Evolutionary conservation across 208 protist species (phyloP), one percentile per base, ranked within the genome.

Genomic region (Willaertia magna): DNA sequence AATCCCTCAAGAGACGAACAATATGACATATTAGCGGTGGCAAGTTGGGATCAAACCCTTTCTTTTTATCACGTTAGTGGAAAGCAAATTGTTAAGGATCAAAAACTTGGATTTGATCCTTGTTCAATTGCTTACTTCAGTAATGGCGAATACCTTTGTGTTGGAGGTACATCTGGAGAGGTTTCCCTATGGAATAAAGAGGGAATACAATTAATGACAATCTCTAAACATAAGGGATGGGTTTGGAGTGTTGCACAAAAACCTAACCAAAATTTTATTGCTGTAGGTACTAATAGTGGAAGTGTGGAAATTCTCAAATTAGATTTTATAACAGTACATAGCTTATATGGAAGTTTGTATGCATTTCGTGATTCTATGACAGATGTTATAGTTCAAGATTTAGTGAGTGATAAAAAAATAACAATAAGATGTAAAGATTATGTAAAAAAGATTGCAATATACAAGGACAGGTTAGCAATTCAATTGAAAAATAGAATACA

Each of bases 361-460:
- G 95, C 97, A 16, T 97, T 92, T 86, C 92, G 97, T 48, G 95
- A 98, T 30, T 91, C 92, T 75, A 95, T 99, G 93, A 98, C 96
- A 44, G 93, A 98, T 79, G 94, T 98, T 26, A 89, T 98, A 18
- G 90, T 99, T 26, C 96, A 98, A 89, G 92, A 98, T 82, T 90
- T 98, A 76, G 92, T 93, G 11, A 87, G 94, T 2, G 94, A 96
- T 55, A 90, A 93, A 51, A 91, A 89, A 46, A 91, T 96, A 88
- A 87, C 89, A 39, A 96, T 98, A 86, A 92, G 92, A 61, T 98
- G 94, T 89, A 94, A 95, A 75, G 96, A 98, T 79, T 97, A 98
- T 86, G 94, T 98, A 46, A 92, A 92, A 30, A 97, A 96, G 81
- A 90, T 98, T 34, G 96, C 97, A 52, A 93, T 95, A 18, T 98